Evolutionary conservation across 371 early-diverging fungal species (phyloP).

Genomic region (Phascolomyces articulosus): DNA sequence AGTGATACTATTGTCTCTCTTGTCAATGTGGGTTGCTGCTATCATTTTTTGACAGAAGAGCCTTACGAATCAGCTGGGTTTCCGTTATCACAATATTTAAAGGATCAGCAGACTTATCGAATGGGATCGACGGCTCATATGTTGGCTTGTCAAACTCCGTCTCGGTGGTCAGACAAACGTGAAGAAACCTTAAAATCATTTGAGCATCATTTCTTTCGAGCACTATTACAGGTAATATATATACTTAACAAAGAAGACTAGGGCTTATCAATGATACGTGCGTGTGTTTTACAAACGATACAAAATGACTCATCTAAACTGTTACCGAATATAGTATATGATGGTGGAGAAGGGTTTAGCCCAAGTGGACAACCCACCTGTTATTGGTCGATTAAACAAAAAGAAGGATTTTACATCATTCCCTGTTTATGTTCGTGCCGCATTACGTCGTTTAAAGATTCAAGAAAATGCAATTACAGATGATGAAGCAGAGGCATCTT

Average conservation of each 20-base stretch:
- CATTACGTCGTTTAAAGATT: constrained; percentile 46
- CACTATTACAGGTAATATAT: constrained; percentile 58
- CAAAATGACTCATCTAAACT: background rate
- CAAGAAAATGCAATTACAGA: constrained; percentile 44
- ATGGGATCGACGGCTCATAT: constrained; percentile 79
- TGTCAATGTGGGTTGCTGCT: constrained; percentile 88
- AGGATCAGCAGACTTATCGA: constrained; percentile 25
- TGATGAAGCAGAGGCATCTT: constrained; percentile 47
- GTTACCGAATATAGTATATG: constrained; percentile 28
- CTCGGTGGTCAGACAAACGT: constrained; percentile 69
- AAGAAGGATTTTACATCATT: constrained; percentile 47
- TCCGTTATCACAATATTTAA: constrained; percentile 57
- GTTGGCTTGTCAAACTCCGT: constrained; percentile 84
- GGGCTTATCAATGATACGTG: background rate
- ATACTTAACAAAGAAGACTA: too few relatives aligned
- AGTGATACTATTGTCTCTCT: constrained; percentile 64
- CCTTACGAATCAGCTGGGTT: constrained; percentile 50
- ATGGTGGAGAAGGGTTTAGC: constrained; percentile 61
- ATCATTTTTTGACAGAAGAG: constrained; percentile 69
- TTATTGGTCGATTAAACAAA: constrained; percentile 64
- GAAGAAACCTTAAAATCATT: constrained; percentile 65
- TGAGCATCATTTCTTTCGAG: constrained; percentile 75
- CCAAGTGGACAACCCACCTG: constrained; percentile 50
- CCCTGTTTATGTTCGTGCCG: constrained; percentile 38
- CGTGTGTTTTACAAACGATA: background rate